Percentiles rank a stretch among this genome's conserved stretches.
Evolutionary conservation across 2,329 filamentous ascomycete species (phyloP).

Genomic region (Penicillium sp.): DNA sequence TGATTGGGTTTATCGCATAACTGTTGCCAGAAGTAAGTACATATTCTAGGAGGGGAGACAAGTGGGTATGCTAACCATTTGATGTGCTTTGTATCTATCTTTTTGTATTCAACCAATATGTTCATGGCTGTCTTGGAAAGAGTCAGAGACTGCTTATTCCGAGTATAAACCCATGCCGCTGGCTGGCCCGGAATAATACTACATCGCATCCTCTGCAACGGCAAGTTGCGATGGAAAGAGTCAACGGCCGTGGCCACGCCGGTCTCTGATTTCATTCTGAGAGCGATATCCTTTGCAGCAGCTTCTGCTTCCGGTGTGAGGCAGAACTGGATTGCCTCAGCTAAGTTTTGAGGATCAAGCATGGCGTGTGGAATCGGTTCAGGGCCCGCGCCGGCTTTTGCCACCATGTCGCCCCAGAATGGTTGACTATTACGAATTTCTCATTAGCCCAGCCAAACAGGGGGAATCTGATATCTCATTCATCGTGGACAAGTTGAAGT

Average conservation of each 20-base stretch:
- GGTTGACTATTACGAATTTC: constrained; percentile 40
- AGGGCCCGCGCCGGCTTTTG: constrained; percentile 53
- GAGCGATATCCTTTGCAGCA: constrained; percentile 40
- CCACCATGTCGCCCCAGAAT: constrained; percentile 59
- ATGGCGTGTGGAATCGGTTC: constrained; percentile 50
- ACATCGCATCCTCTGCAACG: constrained; percentile 29
- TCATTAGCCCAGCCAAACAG: not conserved
- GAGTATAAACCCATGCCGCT: constrained; percentile 27
- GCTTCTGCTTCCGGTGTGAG: constrained; percentile 41
- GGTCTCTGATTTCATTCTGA: constrained; percentile 46
- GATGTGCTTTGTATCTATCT: constrained; percentile 24
- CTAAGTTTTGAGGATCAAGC: constrained; percentile 49
- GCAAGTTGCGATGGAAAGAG: constrained; percentile 47
- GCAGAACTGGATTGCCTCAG: constrained; percentile 50
- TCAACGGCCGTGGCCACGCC: constrained; percentile 47
- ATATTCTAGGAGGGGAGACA: not conserved
- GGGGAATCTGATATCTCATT: not conserved
- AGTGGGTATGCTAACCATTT: constrained; percentile 19
- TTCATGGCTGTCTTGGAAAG: constrained; percentile 30
- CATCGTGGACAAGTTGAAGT: not conserved
- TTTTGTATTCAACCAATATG: constrained; percentile 27
- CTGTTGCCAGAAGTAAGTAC: constrained; percentile 12
- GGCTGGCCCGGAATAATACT: constrained; percentile 27
- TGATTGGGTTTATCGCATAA: constrained; percentile 32
- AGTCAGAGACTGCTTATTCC: constrained; percentile 11